These are phyloP conservation scores for Tricholoma saponaceum DNA, from an alignment of 768 basidiomycete species.

Conservation along the genomic window DNA sequence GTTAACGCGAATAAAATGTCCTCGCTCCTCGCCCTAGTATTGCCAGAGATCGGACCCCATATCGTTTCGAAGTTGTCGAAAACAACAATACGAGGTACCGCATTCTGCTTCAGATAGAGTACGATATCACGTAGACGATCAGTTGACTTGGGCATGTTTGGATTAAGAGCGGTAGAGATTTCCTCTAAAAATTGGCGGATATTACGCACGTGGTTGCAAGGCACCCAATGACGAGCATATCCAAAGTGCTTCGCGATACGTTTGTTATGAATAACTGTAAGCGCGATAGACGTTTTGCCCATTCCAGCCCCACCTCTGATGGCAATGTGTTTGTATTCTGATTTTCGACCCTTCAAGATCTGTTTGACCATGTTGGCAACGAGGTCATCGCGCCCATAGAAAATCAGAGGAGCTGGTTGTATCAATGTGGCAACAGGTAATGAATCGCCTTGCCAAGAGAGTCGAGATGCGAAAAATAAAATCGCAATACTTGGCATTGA, in stretches of 20 bases:
- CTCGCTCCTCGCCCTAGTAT: not conserved
- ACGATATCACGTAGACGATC: not conserved
- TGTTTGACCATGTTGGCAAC: not conserved
- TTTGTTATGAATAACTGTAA: not conserved
- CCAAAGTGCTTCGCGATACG: not conserved
- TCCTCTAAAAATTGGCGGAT: not conserved
- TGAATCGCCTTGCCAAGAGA: not conserved
- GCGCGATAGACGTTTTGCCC: not conserved
- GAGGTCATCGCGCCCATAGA: not conserved
- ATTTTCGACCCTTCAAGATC: not conserved
- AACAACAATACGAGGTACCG: not conserved
- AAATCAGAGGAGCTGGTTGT: not conserved
- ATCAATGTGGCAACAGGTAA: not conserved
- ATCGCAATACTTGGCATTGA: not conserved
- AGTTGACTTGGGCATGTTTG: not conserved
- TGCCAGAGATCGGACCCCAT: not conserved
- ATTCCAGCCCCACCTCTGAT: not conserved
- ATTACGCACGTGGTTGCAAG: not conserved
- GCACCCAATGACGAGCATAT: not conserved
- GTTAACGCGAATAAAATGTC: no score
- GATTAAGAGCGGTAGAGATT: not conserved
- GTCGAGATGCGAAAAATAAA: not conserved
- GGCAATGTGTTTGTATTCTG: not conserved
- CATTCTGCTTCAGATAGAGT: not conserved
- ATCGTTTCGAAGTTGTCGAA: not conserved